These are phyloP conservation scores for Chrysoporthe cubensis DNA, from an alignment of 2,329 filamentous ascomycete genomes.

Conservation along the genomic window DNA sequence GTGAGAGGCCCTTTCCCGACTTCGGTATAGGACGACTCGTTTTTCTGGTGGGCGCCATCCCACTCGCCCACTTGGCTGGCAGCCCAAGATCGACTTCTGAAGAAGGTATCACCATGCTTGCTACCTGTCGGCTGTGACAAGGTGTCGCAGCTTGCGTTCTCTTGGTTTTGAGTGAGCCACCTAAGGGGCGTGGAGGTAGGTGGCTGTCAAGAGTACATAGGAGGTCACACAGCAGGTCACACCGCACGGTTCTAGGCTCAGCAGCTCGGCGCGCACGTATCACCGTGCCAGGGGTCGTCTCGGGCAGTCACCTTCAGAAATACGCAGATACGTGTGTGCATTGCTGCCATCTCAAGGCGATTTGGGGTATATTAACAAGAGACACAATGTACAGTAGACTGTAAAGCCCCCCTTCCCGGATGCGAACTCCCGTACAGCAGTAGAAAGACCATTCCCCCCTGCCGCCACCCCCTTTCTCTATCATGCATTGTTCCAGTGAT, in stretches of 20 bases:
- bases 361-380: conserved; percentile 26
- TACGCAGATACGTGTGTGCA: not conserved
- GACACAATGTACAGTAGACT: conserved; percentile 9
- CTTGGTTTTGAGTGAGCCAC: no score
- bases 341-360: conserved; percentile 11
- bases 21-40: not conserved
- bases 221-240: not conserved
- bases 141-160: not conserved
- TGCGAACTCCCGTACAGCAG: not conserved
- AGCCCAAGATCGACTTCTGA: not conserved
- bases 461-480: not conserved
- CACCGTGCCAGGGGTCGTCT: not conserved
- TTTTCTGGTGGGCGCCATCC: not conserved
- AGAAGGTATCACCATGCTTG: not conserved
- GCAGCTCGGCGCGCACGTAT: not conserved
- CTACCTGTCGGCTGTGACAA: not conserved
- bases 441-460: conserved; percentile 18
- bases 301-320: not conserved
- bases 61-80: not conserved
- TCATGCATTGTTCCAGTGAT: conserved; percentile 16
- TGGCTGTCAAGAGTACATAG: no score
- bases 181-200: no score
- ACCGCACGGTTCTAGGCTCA: not conserved
- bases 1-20: not conserved
- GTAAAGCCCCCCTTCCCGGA: not conserved